phyloP scores from a whole-genome alignment of 805 yeast species.

The Wickerhamia fluorescens region DNA sequence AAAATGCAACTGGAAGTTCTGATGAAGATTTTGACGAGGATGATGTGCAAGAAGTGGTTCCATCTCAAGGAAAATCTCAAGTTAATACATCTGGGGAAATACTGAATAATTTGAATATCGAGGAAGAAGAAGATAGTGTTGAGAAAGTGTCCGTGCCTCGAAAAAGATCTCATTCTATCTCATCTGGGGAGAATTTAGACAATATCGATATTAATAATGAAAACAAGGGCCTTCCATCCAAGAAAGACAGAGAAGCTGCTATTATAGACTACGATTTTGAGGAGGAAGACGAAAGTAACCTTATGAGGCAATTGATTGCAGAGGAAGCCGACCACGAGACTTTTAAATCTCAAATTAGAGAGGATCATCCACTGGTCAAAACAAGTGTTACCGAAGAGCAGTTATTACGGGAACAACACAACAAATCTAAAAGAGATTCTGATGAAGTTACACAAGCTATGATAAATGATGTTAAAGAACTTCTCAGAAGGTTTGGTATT shows the following conservation, averaged over 20 bases:
- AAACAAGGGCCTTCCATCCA: not conserved
- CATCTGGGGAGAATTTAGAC: too few relatives aligned
- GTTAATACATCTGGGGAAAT: too few relatives aligned
- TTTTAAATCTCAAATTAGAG: constrained; percentile 38
- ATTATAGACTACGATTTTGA: constrained; percentile 58
- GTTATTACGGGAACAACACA: constrained; percentile 51
- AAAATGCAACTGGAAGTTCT: constrained; percentile 6
- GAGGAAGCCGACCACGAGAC: constrained; percentile 71
- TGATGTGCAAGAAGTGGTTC: constrained; percentile 5
- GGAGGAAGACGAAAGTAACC: constrained; percentile 69
- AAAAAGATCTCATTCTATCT: too few relatives aligned
- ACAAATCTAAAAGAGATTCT: constrained; percentile 73
- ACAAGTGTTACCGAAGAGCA: constrained; percentile 41
- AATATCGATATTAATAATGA: too few relatives aligned
- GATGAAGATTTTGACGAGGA: constrained; percentile 4
- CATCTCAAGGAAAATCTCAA: not conserved
- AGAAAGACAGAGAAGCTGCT: constrained; percentile 11
- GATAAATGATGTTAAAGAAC: constrained; percentile 87
- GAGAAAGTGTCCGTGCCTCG: too few relatives aligned
- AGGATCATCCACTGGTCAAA: constrained; percentile 12
- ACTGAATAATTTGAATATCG: not conserved
- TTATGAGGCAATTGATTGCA: constrained; percentile 52
- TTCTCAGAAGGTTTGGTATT: constrained; percentile 81
- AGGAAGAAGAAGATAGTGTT: constrained; percentile 1
- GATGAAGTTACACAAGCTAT: constrained; percentile 84